Evolutionary conservation across 2,329 filamentous ascomycete genomes (phyloP), one percentile per base, ranked within the genome.

Genomic region (Exophiala alcalophila): DNA sequence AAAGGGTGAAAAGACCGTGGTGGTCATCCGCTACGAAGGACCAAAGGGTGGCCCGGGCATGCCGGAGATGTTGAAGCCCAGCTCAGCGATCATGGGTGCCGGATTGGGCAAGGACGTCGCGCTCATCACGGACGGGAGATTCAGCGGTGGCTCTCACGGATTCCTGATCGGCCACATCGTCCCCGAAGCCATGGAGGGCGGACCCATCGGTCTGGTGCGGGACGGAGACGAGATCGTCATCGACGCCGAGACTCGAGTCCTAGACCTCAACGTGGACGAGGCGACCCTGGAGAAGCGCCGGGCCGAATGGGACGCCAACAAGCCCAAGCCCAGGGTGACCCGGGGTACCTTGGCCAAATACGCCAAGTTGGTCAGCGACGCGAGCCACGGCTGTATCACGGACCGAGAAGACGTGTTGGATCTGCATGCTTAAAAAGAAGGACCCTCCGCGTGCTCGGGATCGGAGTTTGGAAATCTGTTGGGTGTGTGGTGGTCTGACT

Each of bases 91-190:
- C 61, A 86, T 86, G 82, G 83, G 83, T 12, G 80, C 80, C 14
- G 82, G 82, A 11, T 73, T 86, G 8, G 82, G 82, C 31, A 69
- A 82, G 44, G 81, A 85, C 50, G 78, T 83, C 15, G 83, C 83
- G 3, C 69, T 87, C 25, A 81, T 87, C 63, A 87, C 83, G 1
- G 83, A 87, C 57, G 83, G 83, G 0, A 79, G 85, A 26, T 90
- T 88, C 73, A 84, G 80, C 6, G 88, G 88, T 44, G 88, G 86
- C 38, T 84, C 79, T 49, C 86, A 92, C 74, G 86, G 86, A 26
- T 92, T 92, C 76, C 71, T 92, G 55, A 91, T 92, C 58, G 86
- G 86, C 1, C 86, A 92, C 66, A 84, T 94, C 50, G 86, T 90
- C 27, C 88, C 88, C 18, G 88, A 94, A 68, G 88, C 88, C 6